Evolutionary conservation across 2,329 filamentous ascomycete genomes (phyloP), one percentile per base, ranked within the genome.

Genomic region (Emydomyces testavorans): DNA sequence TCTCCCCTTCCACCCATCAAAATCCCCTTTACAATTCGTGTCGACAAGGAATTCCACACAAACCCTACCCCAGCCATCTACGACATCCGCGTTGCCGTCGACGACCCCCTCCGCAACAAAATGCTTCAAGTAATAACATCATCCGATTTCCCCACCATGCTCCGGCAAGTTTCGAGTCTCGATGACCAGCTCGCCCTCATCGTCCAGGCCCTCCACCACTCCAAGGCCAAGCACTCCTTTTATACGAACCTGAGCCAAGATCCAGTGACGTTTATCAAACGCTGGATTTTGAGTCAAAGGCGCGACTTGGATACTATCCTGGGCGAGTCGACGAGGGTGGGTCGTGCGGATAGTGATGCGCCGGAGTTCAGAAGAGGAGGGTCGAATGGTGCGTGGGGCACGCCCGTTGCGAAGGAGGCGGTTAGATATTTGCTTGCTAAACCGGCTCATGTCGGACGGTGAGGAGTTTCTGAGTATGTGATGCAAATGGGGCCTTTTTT

Each of bases 281-380:
- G 85, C 60, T 98, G 92, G 92, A 74, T 94, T 45, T 87, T 82
- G 59, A 90, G 83, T 13, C 92, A 98, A 70, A 88, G 88, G 68
- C 76, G 89, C 41, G 90, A 96, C 63, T 72, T 95, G 29, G 88
- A 94, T 60, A 80, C 92, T 5, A 82, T 95, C 40, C 75, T 92
- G 53, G 90, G 88, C 50, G 89, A 95, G 66, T 80, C 82, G 1
- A 77, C 79, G 44, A 75, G 80, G 47, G 61, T 62, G 2, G 71
- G 72, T 31, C 73, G 70, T 2, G 71, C 70, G 35, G 75, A 73
- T 71, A 84, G 68, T 71, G 75, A 62, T 35, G 69, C 64, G 4
- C 62, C 65, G 35, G 70, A 71, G 54, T 71, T 70, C 53, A 62
- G 65, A 34, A 66, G 64, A 38, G 68, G 66, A 46, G 80, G 80